These are phyloP conservation scores for Metarhizium anisopliae DNA, from an alignment of 2,329 filamentous ascomycete species.

Conservation along the genomic window DNA sequence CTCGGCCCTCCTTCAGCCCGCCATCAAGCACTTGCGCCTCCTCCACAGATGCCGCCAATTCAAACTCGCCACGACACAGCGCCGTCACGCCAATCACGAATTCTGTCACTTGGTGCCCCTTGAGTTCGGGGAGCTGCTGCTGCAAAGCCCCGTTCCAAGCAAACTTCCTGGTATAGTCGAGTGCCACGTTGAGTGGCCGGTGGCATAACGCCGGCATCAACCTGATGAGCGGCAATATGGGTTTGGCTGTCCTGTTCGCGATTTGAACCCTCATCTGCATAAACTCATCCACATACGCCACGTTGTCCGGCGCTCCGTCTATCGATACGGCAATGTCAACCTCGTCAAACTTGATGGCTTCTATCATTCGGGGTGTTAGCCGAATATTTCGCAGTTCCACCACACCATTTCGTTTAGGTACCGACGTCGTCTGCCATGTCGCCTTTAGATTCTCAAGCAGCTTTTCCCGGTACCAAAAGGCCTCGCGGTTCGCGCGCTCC, in stretches of 20 bases:
- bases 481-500: conserved; percentile 69
- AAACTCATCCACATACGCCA: conserved; percentile 42
- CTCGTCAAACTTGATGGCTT: conserved; percentile 73
- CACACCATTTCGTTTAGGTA: conserved; percentile 47
- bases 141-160: conserved; percentile 82
- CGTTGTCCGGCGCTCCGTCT: conserved; percentile 12
- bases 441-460: conserved; percentile 64
- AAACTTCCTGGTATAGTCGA: conserved; percentile 75
- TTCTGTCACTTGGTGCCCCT: conserved; percentile 48
- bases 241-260: conserved; percentile 60
- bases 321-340: conserved; percentile 50
- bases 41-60: conserved; percentile 72
- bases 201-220: conserved; percentile 70
- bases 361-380: conserved; percentile 69
- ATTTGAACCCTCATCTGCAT: conserved; percentile 61
- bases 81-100: conserved; percentile 62
- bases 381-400: conserved; percentile 72
- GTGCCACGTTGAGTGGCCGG: conserved; percentile 59
- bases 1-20: conserved; percentile 15
- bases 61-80: conserved; percentile 73
- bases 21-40: conserved; percentile 54
- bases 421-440: conserved; percentile 55
- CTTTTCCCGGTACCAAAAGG: conserved; percentile 85
- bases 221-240: conserved; percentile 64
- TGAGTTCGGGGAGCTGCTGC: conserved; percentile 56